Base-by-base conservation (phyloP, 768 basidiomycete species). In the Tephrocybe sp. region DNA sequence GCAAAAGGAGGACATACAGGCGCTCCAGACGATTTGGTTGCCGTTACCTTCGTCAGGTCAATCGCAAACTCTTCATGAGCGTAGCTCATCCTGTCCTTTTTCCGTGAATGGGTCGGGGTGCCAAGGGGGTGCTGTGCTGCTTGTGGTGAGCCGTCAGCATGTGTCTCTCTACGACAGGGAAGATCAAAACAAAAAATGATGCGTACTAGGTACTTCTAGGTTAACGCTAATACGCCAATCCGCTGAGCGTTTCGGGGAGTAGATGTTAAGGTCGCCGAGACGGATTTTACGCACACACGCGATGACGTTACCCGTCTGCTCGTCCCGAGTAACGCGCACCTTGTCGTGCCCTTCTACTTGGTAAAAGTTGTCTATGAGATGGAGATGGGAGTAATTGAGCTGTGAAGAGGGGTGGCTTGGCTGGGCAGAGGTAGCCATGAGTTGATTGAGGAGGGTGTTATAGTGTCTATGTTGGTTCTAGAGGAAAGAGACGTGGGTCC, bases 211-310 rank as follows among this genome's bases (percentile, higher is more conserved):
- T 34, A 89, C 77, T 77, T 99, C 96, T n/a, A 90, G 63, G 65
- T 83, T 98, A 5, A 98, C 92, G 56, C 91, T 94, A 5, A 99
- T 76, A 49, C 97, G 73, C 92, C 92, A 98, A 68, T 99, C 97
- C 39, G 88, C 92, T 1, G 73, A 65, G 19, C 85, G 74, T 63
- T 88, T 89, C 7, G 96, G 96, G 61, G 83, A 83, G 65, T 80
- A 87, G 22, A 99, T 77, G 65, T 99, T 91, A 62, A 99, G 70
- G 67, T 96, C 84, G 5, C 87, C 94, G 19, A 99, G 70, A 42
- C 94, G 77, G 13, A 86, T 72, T 68, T 99, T 98, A 57, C 79
- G 78, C 66, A 90, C 79, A 60, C 83, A 79, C 58, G 87, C 86
- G 16, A 80, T 54, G 19, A 92, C 80, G 2, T 48, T 66, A 3